Percentiles rank a stretch among this genome's conserved stretches.
Conservation (phyloP, 2,329 filamentous ascomycete species). For the Pseudogymnoascus pannorum region DNA sequence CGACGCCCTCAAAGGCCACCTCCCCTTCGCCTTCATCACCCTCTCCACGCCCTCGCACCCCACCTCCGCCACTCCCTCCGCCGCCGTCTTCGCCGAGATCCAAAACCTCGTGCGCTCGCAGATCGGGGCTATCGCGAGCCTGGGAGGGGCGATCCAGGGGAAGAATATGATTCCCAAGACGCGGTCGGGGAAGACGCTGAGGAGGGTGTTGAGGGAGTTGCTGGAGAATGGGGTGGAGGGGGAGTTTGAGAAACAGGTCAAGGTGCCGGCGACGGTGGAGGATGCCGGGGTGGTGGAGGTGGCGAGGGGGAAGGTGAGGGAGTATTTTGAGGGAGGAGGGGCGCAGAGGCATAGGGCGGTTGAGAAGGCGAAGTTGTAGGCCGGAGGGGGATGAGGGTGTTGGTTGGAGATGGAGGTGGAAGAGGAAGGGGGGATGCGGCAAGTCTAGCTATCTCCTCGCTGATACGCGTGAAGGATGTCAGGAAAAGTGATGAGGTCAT, state of each 20-base stretch:
- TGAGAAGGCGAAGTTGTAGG: slow-evolving; percentile 42
- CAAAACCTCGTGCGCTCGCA: slow-evolving; percentile 67
- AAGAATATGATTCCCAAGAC: slow-evolving; percentile 88
- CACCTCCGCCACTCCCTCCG: slow-evolving; percentile 42
- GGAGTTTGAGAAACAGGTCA: slow-evolving; percentile 64
- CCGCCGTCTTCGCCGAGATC: slow-evolving; percentile 49
- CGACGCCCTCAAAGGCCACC: slow-evolving; percentile 78
- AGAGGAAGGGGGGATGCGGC: too few species aligned
- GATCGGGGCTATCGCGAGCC: slow-evolving; percentile 78
- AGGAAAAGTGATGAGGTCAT: too few species aligned
- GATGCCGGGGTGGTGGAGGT: slow-evolving; percentile 68
- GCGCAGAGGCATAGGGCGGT: slow-evolving; percentile 23
- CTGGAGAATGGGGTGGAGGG: slow-evolving; percentile 73
- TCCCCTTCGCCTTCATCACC: slow-evolving; percentile 84
- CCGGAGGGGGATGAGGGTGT: not conserved
- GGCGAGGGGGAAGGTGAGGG: slow-evolving; percentile 60
- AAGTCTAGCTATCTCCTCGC: too few species aligned
- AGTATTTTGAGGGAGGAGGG: slow-evolving; percentile 59
- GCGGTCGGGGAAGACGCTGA: slow-evolving; percentile 81
- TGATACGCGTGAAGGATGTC: too few species aligned
- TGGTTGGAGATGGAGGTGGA: too few species aligned
- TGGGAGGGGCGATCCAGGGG: slow-evolving; percentile 81
- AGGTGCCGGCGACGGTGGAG: slow-evolving; percentile 78
- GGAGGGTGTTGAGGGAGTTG: slow-evolving; percentile 73
- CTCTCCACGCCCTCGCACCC: slow-evolving; percentile 46